Evolutionary conservation across 495 filamentous ascomycete genomes (phyloP), one percentile per base, ranked within the genome.

Genomic region (Coniosporium apollinis): DNA sequence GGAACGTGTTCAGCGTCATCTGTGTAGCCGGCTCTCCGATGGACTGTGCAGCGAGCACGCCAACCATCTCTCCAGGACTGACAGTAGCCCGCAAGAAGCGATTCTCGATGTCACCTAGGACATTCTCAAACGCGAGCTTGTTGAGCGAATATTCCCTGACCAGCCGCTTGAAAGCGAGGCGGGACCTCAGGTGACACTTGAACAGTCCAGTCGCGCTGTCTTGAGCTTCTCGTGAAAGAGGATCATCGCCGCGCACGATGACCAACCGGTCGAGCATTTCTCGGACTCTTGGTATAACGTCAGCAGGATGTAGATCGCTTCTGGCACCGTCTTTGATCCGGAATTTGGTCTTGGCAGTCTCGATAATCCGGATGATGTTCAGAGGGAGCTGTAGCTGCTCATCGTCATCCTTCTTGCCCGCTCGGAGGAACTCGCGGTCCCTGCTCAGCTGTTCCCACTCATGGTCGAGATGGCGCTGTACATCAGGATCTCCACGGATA

Each of bases 1-100:
- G 89, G 76, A 99, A 99, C 19, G 89, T 99, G 59, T 99, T 99
- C 31, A 99, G 58, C 0, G 89, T 99, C 89, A 99, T 99, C 62
- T 99, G 89, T 1, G 89, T 99, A 29, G 89, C 89, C 14, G 89
- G 89, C 56, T 99, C 89, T 64, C 89, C 89, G 56, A 99, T 96
- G 18, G 86, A 94, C 59, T 99, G 89, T 8, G 89, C 89, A 37
- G 89, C 89, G 49, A 99, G 68, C 21, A 96, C 91, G 55, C 89
- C 89, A 36, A 96, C 91, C 89, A 99, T 99, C 56, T 99, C 89
- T 45, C 89, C 89, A 21, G 89, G 82, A 42, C 72, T 76, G 22
- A 91, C 89, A 37, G 70, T 65, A 29, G 91, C 72, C 48, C 74
- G 70, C 14, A 72, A 65, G 66, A 92, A 99, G 26, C 83, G 71